These are phyloP conservation scores for Tylopilus balloui DNA, from an alignment of 768 basidiomycete genomes.

Conservation along the genomic window DNA sequence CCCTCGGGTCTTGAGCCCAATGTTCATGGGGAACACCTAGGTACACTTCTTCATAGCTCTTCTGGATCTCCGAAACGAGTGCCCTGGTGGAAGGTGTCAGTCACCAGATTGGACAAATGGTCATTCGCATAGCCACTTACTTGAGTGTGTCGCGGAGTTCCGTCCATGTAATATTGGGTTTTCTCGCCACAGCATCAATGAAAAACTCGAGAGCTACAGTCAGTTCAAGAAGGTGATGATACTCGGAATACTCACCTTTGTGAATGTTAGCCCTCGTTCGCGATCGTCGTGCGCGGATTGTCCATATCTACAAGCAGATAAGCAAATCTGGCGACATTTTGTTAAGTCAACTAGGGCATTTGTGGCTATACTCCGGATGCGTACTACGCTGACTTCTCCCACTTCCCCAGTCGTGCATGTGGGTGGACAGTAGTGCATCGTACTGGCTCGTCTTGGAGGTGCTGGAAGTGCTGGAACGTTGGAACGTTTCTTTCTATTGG, in stretches of 20 bases:
- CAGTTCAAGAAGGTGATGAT: neutral
- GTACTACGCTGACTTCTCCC: conserved; percentile 19
- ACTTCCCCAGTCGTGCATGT: conserved; percentile 2
- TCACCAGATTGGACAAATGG: neutral
- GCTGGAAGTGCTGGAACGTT: neutral
- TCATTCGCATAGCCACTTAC: conserved; percentile 8
- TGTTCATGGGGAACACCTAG: neutral
- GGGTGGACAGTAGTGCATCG: conserved; percentile 3
- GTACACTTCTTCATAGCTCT: conserved; percentile 8
- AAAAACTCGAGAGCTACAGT: conserved; percentile 15
- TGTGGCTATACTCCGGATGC: neutral
- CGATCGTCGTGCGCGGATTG: conserved; percentile 24
- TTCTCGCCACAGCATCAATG: conserved; percentile 9
- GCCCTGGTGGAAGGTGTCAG: conserved; percentile 4
- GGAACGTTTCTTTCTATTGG: neutral
- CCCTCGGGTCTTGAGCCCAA: conserved; percentile 21
- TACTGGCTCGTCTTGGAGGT: conserved; percentile 7
- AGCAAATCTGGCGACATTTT: conserved; percentile 14
- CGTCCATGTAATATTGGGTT: conserved; percentile 15
- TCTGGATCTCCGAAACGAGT: conserved; percentile 12
- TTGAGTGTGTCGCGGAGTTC: conserved; percentile 17
- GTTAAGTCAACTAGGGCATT: neutral
- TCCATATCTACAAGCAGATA: conserved; percentile 27
- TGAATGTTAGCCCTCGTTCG: conserved; percentile 18
- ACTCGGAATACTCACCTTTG: conserved; percentile 16